Evolutionary conservation across 148 eudicot genomes (phyloP).

Genomic region (Rhododendron griersonianum): DNA sequence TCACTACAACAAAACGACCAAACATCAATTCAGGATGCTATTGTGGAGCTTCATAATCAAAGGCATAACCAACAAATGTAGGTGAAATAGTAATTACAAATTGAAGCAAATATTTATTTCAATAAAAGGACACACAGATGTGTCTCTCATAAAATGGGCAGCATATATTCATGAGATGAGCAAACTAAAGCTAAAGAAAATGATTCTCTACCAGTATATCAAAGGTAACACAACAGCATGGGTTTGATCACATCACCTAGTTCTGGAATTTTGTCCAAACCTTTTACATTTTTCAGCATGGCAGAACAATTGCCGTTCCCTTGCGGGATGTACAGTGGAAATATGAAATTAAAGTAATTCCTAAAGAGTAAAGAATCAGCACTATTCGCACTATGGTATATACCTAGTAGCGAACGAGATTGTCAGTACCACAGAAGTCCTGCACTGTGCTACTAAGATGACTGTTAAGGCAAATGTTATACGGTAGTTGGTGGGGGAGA

Average conservation of each 20-base stretch:
- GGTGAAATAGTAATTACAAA: neutral
- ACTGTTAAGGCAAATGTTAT: neutral
- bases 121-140: neutral
- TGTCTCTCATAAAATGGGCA: neutral
- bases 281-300: neutral
- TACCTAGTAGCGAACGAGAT: neutral
- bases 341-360: neutral
- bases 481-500: neutral
- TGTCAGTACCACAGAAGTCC: neutral
- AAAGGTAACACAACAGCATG: neutral
- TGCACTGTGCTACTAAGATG: neutral
- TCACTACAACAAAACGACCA: constrained; percentile 42
- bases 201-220: neutral
- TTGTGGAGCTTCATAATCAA: neutral
- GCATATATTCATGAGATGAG: neutral
- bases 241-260: neutral
- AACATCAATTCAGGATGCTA: constrained; percentile 6
- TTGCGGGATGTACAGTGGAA: neutral
- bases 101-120: neutral
- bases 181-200: neutral
- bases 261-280: neutral
- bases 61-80: neutral
- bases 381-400: neutral
- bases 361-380: neutral
- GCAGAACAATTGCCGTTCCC: neutral